Evolutionary conservation across 768 basidiomycete species (phyloP), one percentile per base, ranked within the genome.

Genomic region (Russula emetica): DNA sequence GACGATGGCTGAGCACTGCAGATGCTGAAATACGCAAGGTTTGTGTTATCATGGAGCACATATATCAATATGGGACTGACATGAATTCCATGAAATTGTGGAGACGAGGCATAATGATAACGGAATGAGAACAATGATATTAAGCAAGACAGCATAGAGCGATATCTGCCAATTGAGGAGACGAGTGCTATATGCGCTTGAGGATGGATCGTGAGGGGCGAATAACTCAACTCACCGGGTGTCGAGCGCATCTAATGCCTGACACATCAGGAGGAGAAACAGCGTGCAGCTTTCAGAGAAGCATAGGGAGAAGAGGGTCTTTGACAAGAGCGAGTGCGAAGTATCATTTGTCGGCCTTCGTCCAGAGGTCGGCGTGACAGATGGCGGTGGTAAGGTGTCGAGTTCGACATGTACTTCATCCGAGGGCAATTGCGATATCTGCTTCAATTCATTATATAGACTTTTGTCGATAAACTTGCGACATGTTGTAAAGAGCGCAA

Each of bases 241-340:
- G 40, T 80, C 76, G 42, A 92, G 77, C 1, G 85, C 49, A 45
- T 79, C 76, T 53, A 84, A 58, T 2, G 81, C 87, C 74, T 94
- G 91, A n/a, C 83, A 79, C 74, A 92, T 82, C 6, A 93, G 76
- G 61, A 93, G 77, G 14, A 84, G 66, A 69, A 92, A 92, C 63
- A 93, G 75, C 69, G 83, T 81, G 66, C 85, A 86, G 57, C 85
- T 83, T 74, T 92, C 92, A 1, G 87, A 81, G 72, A 92, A 90
- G 69, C 85, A 86, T 36, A 84, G 74, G 0, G 88, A 81, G 69
- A 94, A 92, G 8, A 85, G 72, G 0, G 75, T 77, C 49, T 85
- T 76, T 0, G 90, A 79, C 0, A 90, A 70, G 4, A 73, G 71
- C 0, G 85, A 83, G 67, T 90, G 87, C 50, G 82, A 73, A 36